These are phyloP conservation scores for Cystobasidium tubakii DNA, from an alignment of 768 basidiomycete genomes.

Conservation along the genomic window DNA sequence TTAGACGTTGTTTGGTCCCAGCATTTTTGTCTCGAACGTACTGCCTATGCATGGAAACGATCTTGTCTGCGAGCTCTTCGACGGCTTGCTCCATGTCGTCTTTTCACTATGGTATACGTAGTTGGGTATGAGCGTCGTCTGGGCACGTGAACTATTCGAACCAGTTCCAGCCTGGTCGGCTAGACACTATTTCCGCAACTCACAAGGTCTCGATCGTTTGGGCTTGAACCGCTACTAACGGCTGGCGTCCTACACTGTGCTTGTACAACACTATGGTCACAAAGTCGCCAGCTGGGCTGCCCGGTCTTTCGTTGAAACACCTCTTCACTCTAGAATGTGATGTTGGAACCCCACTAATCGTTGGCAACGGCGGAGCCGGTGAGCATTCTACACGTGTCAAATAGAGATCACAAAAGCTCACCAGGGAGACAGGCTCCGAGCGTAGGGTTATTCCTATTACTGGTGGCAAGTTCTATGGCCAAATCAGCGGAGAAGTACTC, in stretches of 20 bases:
- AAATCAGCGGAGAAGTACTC: slow-evolving; percentile 23
- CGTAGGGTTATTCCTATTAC: slow-evolving; percentile 27
- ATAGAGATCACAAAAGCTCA: background rate
- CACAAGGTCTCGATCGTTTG: background rate
- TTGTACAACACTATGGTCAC: background rate
- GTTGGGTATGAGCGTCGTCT: too few relatives aligned
- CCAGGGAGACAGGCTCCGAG: slow-evolving; percentile 3
- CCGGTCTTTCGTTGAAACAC: slow-evolving; percentile 15
- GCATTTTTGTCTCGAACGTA: background rate
- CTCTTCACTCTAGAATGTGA: slow-evolving; percentile 28
- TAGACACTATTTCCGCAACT: background rate
- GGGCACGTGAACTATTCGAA: background rate
- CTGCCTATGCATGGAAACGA: background rate
- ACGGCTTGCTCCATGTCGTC: background rate
- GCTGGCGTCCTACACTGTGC: too few relatives aligned
- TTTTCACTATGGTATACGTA: too few relatives aligned
- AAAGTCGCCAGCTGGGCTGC: slow-evolving; percentile 18
- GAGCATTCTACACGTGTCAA: background rate
- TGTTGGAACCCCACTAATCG: slow-evolving; percentile 4
- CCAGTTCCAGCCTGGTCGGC: background rate
- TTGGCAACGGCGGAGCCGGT: slow-evolving; percentile 19
- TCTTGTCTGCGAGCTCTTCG: background rate
- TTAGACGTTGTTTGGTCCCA: background rate
- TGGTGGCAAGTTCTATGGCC: slow-evolving; percentile 24
- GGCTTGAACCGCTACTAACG: too few relatives aligned